These are phyloP conservation scores for Botryotinia calthae DNA, from an alignment of 2,329 filamentous ascomycete genomes.

Conservation along the genomic window DNA sequence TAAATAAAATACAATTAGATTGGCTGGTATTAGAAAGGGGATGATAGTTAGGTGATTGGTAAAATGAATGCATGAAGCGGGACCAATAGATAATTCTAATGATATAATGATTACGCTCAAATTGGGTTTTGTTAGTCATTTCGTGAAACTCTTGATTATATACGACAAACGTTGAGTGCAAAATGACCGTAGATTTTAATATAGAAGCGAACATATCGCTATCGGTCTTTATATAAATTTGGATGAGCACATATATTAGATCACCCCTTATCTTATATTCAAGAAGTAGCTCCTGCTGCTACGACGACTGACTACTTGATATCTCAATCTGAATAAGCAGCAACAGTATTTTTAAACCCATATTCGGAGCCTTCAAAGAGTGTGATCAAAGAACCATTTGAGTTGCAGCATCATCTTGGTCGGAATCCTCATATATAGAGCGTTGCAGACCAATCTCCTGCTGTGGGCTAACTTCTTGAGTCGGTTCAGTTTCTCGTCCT, in stretches of 20 bases:
- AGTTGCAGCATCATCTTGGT: background rate
- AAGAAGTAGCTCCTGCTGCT: background rate
- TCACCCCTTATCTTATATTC: background rate
- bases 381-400: background rate
- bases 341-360: background rate
- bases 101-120: background rate
- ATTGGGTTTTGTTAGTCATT: background rate
- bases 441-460: background rate
- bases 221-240: background rate
- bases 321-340: background rate
- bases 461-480: background rate
- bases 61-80: background rate
- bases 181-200: background rate
- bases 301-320: background rate
- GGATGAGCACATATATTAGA: background rate
- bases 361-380: background rate
- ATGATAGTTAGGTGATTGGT: too few species aligned
- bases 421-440: background rate
- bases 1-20: background rate
- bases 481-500: background rate
- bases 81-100: conserved; percentile 7
- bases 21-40: background rate
- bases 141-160: background rate
- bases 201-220: background rate
- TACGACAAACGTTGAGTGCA: background rate